A percentile compares a stretch with the other conserved stretches of the same genome.
Conservation (phyloP, 164 flowering plant genomes). For the Vitis labrusca region DNA sequence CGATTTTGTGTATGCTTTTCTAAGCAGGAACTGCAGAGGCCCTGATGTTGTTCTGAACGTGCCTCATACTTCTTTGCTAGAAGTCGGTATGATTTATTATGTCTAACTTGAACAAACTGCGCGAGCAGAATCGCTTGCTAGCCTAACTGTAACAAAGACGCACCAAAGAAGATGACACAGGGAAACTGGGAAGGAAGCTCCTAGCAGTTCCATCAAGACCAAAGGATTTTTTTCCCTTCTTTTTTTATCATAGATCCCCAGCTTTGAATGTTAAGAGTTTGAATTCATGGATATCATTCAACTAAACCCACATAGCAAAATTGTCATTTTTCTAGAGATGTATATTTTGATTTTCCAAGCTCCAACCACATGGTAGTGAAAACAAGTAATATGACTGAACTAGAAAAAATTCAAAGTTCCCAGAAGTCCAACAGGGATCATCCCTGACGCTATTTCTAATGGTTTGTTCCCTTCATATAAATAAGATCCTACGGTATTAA, state of each 20-base stretch:
- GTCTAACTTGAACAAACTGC: slow-evolving; percentile 25
- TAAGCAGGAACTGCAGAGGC: slow-evolving; percentile 58
- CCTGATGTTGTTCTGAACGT: slow-evolving; percentile 44
- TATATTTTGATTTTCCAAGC: background rate
- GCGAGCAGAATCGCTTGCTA: background rate
- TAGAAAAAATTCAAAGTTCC: no score
- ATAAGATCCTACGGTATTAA: no score
- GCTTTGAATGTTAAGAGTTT: background rate
- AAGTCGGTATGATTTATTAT: slow-evolving; percentile 67
- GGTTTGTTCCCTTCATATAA: no score
- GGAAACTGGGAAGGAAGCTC: background rate
- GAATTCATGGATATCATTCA: background rate
- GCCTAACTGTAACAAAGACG: background rate
- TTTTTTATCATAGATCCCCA: background rate
- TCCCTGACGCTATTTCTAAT: no score
- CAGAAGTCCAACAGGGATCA: no score
- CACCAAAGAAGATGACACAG: background rate
- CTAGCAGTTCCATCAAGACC: background rate
- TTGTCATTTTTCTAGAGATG: background rate
- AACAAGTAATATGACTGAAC: no score
- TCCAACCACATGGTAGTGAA: no score
- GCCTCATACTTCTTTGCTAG: slow-evolving; percentile 56
- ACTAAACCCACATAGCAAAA: background rate
- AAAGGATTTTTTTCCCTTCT: background rate
- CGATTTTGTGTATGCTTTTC: slow-evolving; percentile 45